Base-by-base conservation (phyloP, 2,329 filamentous ascomycete genomes). In the Colletotrichum liaoningense region DNA sequence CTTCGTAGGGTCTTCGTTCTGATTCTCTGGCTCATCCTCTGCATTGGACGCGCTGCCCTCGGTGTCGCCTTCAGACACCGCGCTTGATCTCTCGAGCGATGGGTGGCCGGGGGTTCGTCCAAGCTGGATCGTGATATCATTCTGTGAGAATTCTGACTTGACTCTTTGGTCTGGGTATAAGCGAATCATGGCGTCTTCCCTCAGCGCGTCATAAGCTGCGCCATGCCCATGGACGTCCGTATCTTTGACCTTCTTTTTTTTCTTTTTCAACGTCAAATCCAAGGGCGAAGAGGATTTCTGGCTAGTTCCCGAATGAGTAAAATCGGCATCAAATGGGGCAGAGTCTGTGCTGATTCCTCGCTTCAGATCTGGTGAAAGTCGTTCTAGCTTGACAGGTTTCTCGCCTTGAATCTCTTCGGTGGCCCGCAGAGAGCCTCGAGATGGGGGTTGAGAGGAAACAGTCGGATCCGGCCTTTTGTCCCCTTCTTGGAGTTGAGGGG, bases 131-230 rank as follows among this genome's bases (percentile, higher is more conserved):
- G 19, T 49, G 1, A 9, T n/a, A 0, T 49, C 42, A 5, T n/a
- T 11, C 42, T n/a, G 19, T 11, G 19, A 1, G 19, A 8, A 9
- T 22, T 49, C 42, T n/a, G 42, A 9, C 42, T 49, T 49, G 19
- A 49, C 19, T 0, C 1, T 49, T 9, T 3, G 16, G 0, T n/a
- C 16, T n/a, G 42, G 7, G 1, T 7, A n/a, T n/a, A 2, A 19
- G 1, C 1, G 19, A n/a, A 9, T 49, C 9, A n/a, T 0, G 42
- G 1, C 16, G 42, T 2, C 19, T n/a, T 49, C 19, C 8, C 42
- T 3, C 24, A 16, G 6, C 4, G 38, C 5, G 28, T 26, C 19
- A 28, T 28, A n/a, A n/a, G 8, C 6, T 49, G 42, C 26, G 11
- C 5, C 16, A 19, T 3, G 19, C 1, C 22, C 26, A 7, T 16